Conservation (phyloP, 768 basidiomycete genomes). For the Paxillus involutus region DNA sequence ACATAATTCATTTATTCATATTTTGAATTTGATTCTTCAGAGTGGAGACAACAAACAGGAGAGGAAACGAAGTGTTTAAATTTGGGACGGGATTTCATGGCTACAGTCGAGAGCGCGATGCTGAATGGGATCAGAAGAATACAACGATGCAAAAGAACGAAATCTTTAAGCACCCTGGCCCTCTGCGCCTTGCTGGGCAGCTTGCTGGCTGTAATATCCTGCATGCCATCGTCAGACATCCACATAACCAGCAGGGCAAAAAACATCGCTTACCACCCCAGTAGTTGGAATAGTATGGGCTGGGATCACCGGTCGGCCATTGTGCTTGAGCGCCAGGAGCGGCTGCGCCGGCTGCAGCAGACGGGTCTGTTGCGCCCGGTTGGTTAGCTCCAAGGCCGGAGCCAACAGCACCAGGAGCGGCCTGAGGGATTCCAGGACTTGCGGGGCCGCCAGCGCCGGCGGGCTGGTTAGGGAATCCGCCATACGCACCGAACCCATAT, state of each 20-base stretch:
- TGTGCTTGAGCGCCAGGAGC: conserved; percentile 68
- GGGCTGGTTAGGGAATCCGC: conserved; percentile 63
- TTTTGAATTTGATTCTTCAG: conserved; percentile 32
- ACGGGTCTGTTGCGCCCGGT: conserved; percentile 55
- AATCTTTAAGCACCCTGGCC: conserved; percentile 42
- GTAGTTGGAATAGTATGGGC: conserved; percentile 76
- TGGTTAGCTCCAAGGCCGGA: conserved; percentile 56
- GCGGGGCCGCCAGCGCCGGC: conserved; percentile 48
- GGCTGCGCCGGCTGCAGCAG: conserved; percentile 44
- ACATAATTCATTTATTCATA: conserved; percentile 30
- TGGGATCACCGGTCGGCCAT: conserved; percentile 75
- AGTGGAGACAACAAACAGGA: conserved; percentile 22
- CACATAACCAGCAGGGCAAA: background rate
- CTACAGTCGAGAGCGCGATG: conserved; percentile 34
- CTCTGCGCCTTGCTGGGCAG: conserved; percentile 55
- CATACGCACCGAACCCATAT: conserved; percentile 75
- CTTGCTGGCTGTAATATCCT: conserved; percentile 86
- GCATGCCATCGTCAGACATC: conserved; percentile 14
- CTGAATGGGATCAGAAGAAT: conserved; percentile 22
- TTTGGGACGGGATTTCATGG: conserved; percentile 23
- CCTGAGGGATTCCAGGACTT: conserved; percentile 52
- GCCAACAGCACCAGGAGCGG: conserved; percentile 53
- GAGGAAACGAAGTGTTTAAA: conserved; percentile 18
- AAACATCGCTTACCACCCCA: conserved; percentile 67
- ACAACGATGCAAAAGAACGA: conserved; percentile 24